These are phyloP conservation scores for Sarocladium strictum DNA, from an alignment of 2,329 filamentous ascomycete genomes.

Conservation along the genomic window DNA sequence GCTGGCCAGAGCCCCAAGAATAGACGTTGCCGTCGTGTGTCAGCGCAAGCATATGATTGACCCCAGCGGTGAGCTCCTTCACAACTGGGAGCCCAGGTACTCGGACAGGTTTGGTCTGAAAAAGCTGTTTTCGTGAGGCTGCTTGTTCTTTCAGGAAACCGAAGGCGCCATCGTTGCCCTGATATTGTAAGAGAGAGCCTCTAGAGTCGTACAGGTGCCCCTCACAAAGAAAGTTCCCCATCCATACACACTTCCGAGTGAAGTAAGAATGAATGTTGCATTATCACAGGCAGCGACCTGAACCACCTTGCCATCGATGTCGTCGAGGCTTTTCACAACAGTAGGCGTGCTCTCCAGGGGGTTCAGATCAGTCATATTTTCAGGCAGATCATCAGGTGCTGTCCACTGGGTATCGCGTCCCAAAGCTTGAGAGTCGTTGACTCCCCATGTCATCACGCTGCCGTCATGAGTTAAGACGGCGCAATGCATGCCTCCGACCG, in stretches of 20 bases:
- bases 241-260: constrained; percentile 56
- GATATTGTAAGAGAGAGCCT: background rate
- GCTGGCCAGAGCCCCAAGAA: constrained; percentile 52
- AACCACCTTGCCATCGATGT: constrained; percentile 38
- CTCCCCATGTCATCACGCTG: constrained; percentile 59
- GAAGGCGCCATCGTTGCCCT: constrained; percentile 41
- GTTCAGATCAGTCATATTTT: constrained; percentile 46
- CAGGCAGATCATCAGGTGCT: constrained; percentile 29
- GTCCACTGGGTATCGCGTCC: constrained; percentile 48
- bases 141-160: constrained; percentile 36
- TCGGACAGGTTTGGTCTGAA: constrained; percentile 27
- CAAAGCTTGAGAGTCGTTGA: constrained; percentile 60
- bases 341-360: constrained; percentile 52
- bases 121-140: background rate
- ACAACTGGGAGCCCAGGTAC: constrained; percentile 47
- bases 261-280: constrained; percentile 37
- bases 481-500: constrained; percentile 59
- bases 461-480: constrained; percentile 57
- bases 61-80: constrained; percentile 45
- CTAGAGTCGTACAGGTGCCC: background rate
- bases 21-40: constrained; percentile 44
- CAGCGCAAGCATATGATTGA: constrained; percentile 51
- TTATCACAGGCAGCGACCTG: constrained; percentile 58
- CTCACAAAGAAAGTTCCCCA: constrained; percentile 54
- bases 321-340: constrained; percentile 39